Conservation (phyloP, 768 basidiomycete genomes). For the Rhizopogon sp. region DNA sequence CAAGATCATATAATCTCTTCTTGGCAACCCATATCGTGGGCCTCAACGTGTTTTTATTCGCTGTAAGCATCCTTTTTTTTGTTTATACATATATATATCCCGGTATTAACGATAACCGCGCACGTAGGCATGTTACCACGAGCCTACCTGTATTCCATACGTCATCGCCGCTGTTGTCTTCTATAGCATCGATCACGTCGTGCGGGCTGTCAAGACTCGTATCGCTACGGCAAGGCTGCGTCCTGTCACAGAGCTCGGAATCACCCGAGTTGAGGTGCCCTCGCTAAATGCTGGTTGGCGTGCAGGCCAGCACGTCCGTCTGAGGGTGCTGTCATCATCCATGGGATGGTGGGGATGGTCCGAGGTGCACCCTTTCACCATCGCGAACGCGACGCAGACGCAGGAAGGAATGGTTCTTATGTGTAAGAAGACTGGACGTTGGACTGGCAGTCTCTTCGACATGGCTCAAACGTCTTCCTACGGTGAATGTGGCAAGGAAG, state of each 20-base stretch:
- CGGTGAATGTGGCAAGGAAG: conserved; percentile 13
- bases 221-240: conserved; percentile 38
- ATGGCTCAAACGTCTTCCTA: conserved; percentile 30
- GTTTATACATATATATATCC: too few species aligned
- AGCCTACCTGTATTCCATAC: conserved; percentile 32
- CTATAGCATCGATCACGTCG: conserved; percentile 41
- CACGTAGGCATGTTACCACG: conserved; percentile 21
- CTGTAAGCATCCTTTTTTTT: conserved; percentile 16
- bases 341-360: conserved; percentile 35
- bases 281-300: conserved; percentile 48
- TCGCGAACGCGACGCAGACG: conserved; percentile 37
- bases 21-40: conserved; percentile 37
- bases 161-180: conserved; percentile 32
- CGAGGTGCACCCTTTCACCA: conserved; percentile 51
- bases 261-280: conserved; percentile 44
- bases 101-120: background rate
- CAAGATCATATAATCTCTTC: conserved; percentile 41
- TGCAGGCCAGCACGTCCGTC: conserved; percentile 55
- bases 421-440: conserved; percentile 46
- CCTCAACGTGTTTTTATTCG: conserved; percentile 34
- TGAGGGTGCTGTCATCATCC: conserved; percentile 38
- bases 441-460: conserved; percentile 41
- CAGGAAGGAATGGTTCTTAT: conserved; percentile 44
- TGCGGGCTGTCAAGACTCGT: conserved; percentile 44
- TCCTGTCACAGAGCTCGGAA: conserved; percentile 38